Conservation (phyloP, 2,329 filamentous ascomycete species). For the Coniochaeta prunicola region DNA sequence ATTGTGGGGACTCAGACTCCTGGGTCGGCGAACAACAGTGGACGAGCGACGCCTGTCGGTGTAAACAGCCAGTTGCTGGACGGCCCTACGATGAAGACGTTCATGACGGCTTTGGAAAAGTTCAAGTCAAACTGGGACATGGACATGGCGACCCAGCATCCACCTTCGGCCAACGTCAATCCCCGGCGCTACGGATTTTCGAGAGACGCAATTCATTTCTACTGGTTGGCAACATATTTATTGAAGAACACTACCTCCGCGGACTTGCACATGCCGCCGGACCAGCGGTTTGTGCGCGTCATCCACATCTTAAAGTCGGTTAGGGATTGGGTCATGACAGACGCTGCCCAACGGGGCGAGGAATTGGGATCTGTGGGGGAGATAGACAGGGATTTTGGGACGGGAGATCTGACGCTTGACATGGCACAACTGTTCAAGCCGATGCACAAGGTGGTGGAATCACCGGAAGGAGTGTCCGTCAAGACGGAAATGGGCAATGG, state of each 20-base stretch:
- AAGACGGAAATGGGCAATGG: constrained; percentile 30
- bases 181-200: constrained; percentile 60
- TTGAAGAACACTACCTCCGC: constrained; percentile 48
- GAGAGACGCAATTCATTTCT: constrained; percentile 65
- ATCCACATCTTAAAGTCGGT: constrained; percentile 55
- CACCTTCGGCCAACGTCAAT: constrained; percentile 30
- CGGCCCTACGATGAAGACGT: constrained; percentile 37
- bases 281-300: constrained; percentile 52
- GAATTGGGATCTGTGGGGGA: constrained; percentile 62
- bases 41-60: constrained; percentile 37
- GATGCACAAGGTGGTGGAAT: constrained; percentile 36
- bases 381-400: constrained; percentile 60
- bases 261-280: constrained; percentile 49
- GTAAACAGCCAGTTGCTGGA: constrained; percentile 27
- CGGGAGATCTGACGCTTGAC: constrained; percentile 57
- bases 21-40: constrained; percentile 38
- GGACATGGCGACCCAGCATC: constrained; percentile 63
- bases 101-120: constrained; percentile 56
- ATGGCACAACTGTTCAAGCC: constrained; percentile 67
- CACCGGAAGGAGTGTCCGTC: constrained; percentile 33
- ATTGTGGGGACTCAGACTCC: constrained; percentile 28
- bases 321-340: constrained; percentile 52
- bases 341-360: constrained; percentile 58
- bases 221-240: constrained; percentile 62
- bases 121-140: constrained; percentile 68